phyloP scores from a whole-genome alignment of 176 grass and related monocot genomes.

The Carex littledalei region DNA sequence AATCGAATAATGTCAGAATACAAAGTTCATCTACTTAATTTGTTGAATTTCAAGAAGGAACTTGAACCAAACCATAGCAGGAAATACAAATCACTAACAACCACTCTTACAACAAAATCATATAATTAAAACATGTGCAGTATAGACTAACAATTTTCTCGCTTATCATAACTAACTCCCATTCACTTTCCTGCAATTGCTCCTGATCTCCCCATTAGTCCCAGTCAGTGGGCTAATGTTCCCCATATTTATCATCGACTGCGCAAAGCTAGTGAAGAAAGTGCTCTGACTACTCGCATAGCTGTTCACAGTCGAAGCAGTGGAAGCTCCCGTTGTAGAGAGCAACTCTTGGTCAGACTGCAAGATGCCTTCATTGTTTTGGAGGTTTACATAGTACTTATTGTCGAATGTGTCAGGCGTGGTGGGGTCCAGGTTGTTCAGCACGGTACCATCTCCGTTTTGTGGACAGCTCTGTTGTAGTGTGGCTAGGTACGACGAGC shows the following conservation, averaged over 20 bases:
- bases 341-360: conserved; percentile 72
- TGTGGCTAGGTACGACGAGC: conserved; percentile 30
- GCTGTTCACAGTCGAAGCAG: conserved; percentile 30
- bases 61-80: neutral
- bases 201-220: conserved; percentile 51
- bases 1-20: neutral
- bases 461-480: conserved; percentile 44
- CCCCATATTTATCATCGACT: conserved; percentile 78
- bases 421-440: conserved; percentile 61
- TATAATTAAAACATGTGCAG: neutral
- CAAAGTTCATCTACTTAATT: neutral
- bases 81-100: neutral
- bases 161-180: conserved; percentile 23
- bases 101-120: neutral
- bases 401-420: conserved; percentile 74
- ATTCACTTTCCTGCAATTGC: conserved; percentile 51
- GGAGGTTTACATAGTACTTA: conserved; percentile 57
- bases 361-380: conserved; percentile 44
- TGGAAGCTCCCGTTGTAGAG: conserved; percentile 40
- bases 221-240: conserved; percentile 57
- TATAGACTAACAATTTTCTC: neutral
- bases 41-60: neutral
- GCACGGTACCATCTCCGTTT: conserved; percentile 28
- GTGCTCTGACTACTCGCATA: conserved; percentile 49
- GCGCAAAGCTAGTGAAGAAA: conserved; percentile 64